Evolutionary conservation across 1,284 basidiomycete genomes (phyloP).

Genomic region (Melanopsichium pennsylvanicum): DNA sequence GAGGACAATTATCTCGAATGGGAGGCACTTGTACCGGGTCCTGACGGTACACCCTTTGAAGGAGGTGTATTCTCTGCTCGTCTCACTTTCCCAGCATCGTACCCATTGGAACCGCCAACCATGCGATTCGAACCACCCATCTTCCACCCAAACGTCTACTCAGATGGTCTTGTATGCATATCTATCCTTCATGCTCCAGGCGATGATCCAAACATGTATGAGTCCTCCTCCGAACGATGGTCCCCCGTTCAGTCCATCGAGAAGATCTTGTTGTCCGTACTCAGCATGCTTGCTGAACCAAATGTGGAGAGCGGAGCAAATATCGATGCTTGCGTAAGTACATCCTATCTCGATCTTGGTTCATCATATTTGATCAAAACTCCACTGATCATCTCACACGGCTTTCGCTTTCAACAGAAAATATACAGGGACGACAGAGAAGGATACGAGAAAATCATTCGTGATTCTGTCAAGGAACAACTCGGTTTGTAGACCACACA

Average conservation of each 20-base stretch:
- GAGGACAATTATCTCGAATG: slow-evolving; percentile 97
- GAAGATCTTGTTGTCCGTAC: slow-evolving; percentile 87
- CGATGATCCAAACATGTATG: slow-evolving; percentile 78
- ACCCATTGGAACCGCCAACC: slow-evolving; percentile 65
- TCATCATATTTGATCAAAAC: too few species aligned
- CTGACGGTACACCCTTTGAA: slow-evolving; percentile 97
- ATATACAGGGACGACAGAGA: slow-evolving; percentile 62
- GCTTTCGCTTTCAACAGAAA: slow-evolving; percentile 42
- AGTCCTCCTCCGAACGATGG: slow-evolving; percentile 95
- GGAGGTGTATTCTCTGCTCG: slow-evolving; percentile 94
- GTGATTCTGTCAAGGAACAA: slow-evolving; percentile 59
- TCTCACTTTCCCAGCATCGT: slow-evolving; percentile 74
- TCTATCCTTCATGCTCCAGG: slow-evolving; percentile 97
- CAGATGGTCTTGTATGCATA: slow-evolving; percentile 95
- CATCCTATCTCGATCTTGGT: too few species aligned
- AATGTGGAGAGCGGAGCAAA: slow-evolving; percentile 98
- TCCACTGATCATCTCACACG: neutral
- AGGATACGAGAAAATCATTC: slow-evolving; percentile 61
- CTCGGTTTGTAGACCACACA: too few species aligned
- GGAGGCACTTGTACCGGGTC: slow-evolving; percentile 96
- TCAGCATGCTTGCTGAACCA: slow-evolving; percentile 99
- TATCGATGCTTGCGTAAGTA: slow-evolving; percentile 75
- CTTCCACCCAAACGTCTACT: slow-evolving; percentile 96
- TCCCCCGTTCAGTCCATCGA: slow-evolving; percentile 96
- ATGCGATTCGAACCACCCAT: slow-evolving; percentile 98